Conservation (phyloP, 2,329 filamentous ascomycete species). For the Didymosphaeria variabile region DNA sequence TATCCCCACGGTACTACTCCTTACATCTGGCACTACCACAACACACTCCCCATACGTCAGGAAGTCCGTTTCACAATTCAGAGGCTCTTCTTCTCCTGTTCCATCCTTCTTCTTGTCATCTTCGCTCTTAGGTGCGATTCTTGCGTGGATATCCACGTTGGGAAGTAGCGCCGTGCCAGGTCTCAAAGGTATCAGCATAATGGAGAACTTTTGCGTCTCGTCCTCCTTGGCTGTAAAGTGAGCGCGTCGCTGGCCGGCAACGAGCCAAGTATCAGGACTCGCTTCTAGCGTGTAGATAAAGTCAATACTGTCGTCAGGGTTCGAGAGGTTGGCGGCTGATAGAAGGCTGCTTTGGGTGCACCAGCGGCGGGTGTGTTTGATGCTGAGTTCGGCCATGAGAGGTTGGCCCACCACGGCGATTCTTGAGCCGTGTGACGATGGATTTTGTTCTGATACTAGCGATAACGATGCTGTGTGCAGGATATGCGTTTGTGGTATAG, state of each 20-base stretch:
- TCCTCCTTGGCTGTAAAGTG: conserved; percentile 70
- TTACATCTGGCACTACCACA: conserved; percentile 75
- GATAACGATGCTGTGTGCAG: conserved; percentile 80
- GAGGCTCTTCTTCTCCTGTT: conserved; percentile 28
- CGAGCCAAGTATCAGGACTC: conserved; percentile 79
- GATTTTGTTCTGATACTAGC: conserved; percentile 53
- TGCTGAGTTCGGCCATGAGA: conserved; percentile 67
- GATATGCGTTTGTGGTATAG: conserved; percentile 83
- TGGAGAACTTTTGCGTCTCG: conserved; percentile 63
- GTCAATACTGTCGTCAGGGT: conserved; percentile 64
- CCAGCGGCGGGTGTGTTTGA: conserved; percentile 67
- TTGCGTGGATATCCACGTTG: conserved; percentile 75
- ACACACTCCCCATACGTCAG: conserved; percentile 80
- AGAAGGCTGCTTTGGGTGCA: conserved; percentile 35
- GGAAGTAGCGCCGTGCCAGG: conserved; percentile 83
- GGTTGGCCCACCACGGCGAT: conserved; percentile 71
- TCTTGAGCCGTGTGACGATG: conserved; percentile 35
- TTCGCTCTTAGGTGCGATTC: conserved; percentile 53
- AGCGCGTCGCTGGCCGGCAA: conserved; percentile 82
- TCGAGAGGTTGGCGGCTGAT: conserved; percentile 37
- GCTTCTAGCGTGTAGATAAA: conserved; percentile 86
- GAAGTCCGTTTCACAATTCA: conserved; percentile 80
- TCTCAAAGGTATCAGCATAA: conserved; percentile 82
- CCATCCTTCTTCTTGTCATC: conserved; percentile 34
- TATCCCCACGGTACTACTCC: conserved; percentile 65